Conservation (phyloP, 2,329 filamentous ascomycete species). For the Stemphylium vesicarium region DNA sequence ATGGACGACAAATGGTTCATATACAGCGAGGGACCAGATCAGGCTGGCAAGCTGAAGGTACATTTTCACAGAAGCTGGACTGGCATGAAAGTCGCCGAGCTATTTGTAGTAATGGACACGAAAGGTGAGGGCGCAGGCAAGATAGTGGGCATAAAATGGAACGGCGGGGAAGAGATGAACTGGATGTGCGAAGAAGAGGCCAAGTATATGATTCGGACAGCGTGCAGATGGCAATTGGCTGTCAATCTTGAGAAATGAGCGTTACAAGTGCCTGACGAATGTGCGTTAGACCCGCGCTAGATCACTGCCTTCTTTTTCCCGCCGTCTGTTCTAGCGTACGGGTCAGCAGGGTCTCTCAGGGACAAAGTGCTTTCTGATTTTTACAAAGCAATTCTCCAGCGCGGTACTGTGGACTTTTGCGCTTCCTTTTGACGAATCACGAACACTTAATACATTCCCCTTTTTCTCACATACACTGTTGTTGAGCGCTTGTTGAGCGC, state of each 20-base stretch:
- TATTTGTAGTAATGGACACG: slow-evolving; percentile 44
- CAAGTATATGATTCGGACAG: slow-evolving; percentile 36
- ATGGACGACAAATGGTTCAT: slow-evolving; percentile 44
- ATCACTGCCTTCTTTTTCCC: neutral
- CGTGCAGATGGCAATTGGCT: slow-evolving; percentile 32
- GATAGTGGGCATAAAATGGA: slow-evolving; percentile 46
- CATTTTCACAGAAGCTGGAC: slow-evolving; percentile 45
- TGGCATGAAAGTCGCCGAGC: slow-evolving; percentile 41
- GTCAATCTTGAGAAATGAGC: slow-evolving; percentile 61
- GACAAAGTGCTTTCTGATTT: neutral
- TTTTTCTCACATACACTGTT: neutral
- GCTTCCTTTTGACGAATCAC: neutral
- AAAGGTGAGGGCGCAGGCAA: slow-evolving; percentile 45
- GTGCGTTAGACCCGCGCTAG: neutral
- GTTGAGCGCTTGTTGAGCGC: neutral
- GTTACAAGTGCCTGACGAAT: no score
- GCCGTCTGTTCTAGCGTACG: neutral
- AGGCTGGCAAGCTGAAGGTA: slow-evolving; percentile 42
- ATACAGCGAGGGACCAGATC: slow-evolving; percentile 43
- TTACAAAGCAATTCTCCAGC: no score
- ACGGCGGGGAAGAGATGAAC: slow-evolving; percentile 34
- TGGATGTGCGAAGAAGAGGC: slow-evolving; percentile 38
- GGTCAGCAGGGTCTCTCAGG: neutral
- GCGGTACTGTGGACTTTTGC: neutral
- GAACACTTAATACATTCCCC: neutral